Evolutionary conservation across 768 basidiomycete species (phyloP).

Genomic region (Sistotremastrum niveocremeum): DNA sequence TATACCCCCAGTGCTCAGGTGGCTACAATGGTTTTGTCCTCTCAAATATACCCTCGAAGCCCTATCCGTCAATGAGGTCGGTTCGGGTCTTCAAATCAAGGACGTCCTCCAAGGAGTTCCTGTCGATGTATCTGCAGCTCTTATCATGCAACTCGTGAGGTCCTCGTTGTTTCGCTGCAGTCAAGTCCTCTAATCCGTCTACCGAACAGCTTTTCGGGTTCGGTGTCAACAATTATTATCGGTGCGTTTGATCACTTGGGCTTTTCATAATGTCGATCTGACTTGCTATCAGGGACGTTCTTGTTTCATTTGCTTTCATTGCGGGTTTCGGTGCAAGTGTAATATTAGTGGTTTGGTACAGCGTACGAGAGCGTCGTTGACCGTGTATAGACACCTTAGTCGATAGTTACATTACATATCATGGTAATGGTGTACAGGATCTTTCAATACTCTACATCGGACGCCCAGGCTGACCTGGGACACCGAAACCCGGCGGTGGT

Average conservation of each 20-base stretch:
- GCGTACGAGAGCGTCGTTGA: conserved; percentile 63
- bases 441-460: no score
- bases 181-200: not conserved
- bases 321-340: conserved; percentile 62
- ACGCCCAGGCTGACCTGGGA: no score
- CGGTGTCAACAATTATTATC: conserved; percentile 65
- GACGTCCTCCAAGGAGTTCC: conserved; percentile 75
- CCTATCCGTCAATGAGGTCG: conserved; percentile 83
- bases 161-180: not conserved
- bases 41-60: conserved; percentile 79
- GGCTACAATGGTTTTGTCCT: conserved; percentile 86
- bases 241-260: conserved; percentile 12
- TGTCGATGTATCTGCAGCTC: conserved; percentile 58
- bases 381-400: no score
- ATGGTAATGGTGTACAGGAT: no score
- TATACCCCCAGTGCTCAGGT: conserved; percentile 85
- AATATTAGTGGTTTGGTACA: conserved; percentile 65
- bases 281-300: conserved; percentile 36
- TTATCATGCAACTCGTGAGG: conserved; percentile 78
- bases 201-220: conserved; percentile 70
- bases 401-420: no score
- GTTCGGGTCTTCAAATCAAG: conserved; percentile 71
- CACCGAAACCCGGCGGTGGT: not conserved
- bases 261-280: no score
- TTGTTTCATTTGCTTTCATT: conserved; percentile 78